phyloP scores from a whole-genome alignment of 257 asterid species.

The Euphrasia confusa region DNA sequence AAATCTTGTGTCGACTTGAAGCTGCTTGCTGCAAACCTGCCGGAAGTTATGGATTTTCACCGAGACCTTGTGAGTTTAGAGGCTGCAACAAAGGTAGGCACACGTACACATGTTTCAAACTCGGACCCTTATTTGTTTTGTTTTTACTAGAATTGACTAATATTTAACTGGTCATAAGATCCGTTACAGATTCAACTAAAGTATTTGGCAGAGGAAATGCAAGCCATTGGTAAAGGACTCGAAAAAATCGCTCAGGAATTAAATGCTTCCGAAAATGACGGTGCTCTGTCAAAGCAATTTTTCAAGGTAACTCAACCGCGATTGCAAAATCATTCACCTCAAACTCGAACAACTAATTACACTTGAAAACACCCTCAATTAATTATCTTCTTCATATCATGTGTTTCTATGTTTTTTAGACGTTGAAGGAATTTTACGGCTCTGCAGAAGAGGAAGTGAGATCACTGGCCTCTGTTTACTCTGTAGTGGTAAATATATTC shows the following conservation, averaged over 20 bases:
- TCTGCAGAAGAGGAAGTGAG: slow-evolving; percentile 68
- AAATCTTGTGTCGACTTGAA: slow-evolving; percentile 21
- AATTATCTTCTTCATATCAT: not conserved
- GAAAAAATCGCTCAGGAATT: slow-evolving; percentile 70
- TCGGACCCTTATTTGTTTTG: not conserved
- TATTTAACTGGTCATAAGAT: slow-evolving; percentile 22
- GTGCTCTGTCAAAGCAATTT: slow-evolving; percentile 56
- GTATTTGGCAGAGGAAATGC: slow-evolving; percentile 91
- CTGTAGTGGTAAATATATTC: slow-evolving; percentile 59
- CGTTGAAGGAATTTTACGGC: slow-evolving; percentile 52
- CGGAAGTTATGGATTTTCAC: slow-evolving; percentile 67
- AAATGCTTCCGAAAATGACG: slow-evolving; percentile 65
- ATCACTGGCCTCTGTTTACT: slow-evolving; percentile 65
- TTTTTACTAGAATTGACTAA: not conserved
- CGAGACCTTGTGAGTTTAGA: slow-evolving; percentile 64
- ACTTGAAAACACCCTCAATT: not conserved
- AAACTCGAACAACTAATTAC: too few species aligned
- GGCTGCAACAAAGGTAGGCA: slow-evolving; percentile 67
- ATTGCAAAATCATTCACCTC: not conserved
- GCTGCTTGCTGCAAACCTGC: slow-evolving; percentile 74
- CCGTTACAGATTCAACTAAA: slow-evolving; percentile 66
- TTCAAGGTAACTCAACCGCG: slow-evolving; percentile 43
- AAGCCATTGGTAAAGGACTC: slow-evolving; percentile 65
- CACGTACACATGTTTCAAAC: not conserved
- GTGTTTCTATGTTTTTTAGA: slow-evolving; percentile 31